These are phyloP conservation scores for Trichoderma endophyticum DNA, from an alignment of 2,329 filamentous ascomycete genomes.

Conservation along the genomic window DNA sequence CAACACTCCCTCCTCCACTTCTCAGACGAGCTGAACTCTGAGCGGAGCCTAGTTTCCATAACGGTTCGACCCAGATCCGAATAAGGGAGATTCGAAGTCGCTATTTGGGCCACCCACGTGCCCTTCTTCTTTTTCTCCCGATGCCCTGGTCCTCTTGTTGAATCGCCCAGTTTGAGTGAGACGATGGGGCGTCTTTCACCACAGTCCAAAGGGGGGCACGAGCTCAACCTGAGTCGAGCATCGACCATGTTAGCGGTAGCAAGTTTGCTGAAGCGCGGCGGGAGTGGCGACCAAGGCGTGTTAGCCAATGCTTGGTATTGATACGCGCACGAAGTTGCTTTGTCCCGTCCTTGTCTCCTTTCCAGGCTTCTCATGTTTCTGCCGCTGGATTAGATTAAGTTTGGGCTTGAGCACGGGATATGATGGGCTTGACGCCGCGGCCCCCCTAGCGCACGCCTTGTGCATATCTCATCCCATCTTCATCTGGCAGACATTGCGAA, in stretches of 20 bases:
- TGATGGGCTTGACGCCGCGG: neutral
- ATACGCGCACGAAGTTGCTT: neutral
- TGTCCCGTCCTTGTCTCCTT: neutral
- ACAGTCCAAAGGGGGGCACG: neutral
- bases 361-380: neutral
- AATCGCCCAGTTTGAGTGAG: neutral
- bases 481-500: neutral
- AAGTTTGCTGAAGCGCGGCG: neutral
- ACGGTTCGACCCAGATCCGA: constrained; percentile 5
- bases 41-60: constrained; percentile 9
- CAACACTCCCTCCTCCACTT: neutral
- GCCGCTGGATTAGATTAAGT: neutral
- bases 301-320: neutral
- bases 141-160: neutral
- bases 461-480: neutral
- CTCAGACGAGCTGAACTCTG: neutral
- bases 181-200: neutral
- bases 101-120: constrained; percentile 2
- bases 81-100: neutral
- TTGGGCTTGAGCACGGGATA: neutral
- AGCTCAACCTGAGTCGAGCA: neutral
- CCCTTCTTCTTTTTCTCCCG: neutral
- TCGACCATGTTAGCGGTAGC: neutral
- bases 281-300: neutral
- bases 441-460: neutral